Evolutionary conservation across 306 rosid genomes (phyloP).

Genomic region (Dryas octopetala): DNA sequence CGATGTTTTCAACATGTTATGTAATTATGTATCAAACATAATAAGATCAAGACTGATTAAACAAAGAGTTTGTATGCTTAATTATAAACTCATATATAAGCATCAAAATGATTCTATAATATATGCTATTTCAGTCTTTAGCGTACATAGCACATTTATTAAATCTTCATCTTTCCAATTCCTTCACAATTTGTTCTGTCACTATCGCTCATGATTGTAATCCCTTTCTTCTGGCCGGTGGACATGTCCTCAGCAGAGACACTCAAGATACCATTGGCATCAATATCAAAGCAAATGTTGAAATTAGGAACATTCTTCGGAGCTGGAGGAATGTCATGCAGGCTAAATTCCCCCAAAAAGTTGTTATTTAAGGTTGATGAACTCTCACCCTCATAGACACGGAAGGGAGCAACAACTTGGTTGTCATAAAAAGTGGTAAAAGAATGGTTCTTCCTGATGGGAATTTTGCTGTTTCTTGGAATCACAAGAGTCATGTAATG

Average conservation of each 20-base stretch:
- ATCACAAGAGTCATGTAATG: not conserved
- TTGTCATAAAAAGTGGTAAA: not conserved
- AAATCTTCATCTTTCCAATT: too few relatives aligned
- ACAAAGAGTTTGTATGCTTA: too few relatives aligned
- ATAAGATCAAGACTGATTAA: too few relatives aligned
- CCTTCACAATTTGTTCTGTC: too few relatives aligned
- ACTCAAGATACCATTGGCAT: constrained; percentile 7
- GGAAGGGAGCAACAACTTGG: not conserved
- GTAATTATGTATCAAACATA: too few relatives aligned
- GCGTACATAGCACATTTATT: too few relatives aligned
- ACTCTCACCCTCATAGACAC: constrained; percentile 7
- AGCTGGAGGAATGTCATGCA: constrained; percentile 8
- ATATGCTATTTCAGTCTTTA: too few relatives aligned
- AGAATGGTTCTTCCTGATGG: not conserved
- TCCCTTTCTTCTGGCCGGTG: not conserved
- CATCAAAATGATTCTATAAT: too few relatives aligned
- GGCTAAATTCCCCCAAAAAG: not conserved
- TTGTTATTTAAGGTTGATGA: not conserved
- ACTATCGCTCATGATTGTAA: not conserved
- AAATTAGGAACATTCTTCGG: not conserved
- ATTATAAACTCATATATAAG: too few relatives aligned
- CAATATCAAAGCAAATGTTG: not conserved
- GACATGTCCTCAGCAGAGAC: constrained; percentile 12
- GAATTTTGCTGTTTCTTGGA: not conserved
- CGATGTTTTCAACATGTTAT: too few relatives aligned